A percentile compares a stretch with the other conserved stretches of the same genome.
Evolutionary conservation across 2,329 filamentous ascomycete species (phyloP).

Genomic region (Diplodia sapinea): DNA sequence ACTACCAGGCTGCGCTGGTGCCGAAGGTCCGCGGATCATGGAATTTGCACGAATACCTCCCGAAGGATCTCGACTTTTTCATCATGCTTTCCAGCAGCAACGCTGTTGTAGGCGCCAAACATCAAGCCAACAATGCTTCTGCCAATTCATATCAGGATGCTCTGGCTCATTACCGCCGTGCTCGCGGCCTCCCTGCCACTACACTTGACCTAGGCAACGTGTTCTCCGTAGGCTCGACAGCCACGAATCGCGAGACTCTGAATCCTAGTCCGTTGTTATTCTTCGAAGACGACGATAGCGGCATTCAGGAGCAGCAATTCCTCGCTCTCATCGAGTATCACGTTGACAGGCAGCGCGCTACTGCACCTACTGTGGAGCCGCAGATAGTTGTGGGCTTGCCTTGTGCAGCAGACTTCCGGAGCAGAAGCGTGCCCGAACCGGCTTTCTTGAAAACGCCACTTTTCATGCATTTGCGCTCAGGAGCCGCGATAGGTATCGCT

Average conservation of each 20-base stretch:
- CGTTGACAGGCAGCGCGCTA: slow-evolving; percentile 32
- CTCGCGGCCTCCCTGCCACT: slow-evolving; percentile 32
- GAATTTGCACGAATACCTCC: slow-evolving; percentile 38
- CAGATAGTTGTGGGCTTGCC: slow-evolving; percentile 37
- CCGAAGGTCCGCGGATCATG: slow-evolving; percentile 47
- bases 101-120: slow-evolving; percentile 32
- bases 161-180: slow-evolving; percentile 37
- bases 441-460: slow-evolving; percentile 33
- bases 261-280: slow-evolving; percentile 22
- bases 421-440: slow-evolving; percentile 34
- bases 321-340: slow-evolving; percentile 36
- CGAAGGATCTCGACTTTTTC: slow-evolving; percentile 40
- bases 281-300: slow-evolving; percentile 30
- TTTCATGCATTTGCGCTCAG: slow-evolving; percentile 32
- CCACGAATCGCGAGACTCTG: slow-evolving; percentile 15
- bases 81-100: slow-evolving; percentile 36
- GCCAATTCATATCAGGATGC: slow-evolving; percentile 43
- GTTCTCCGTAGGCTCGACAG: slow-evolving; percentile 36
- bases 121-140: slow-evolving; percentile 39
- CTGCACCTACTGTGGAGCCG: slow-evolving; percentile 20
- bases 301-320: slow-evolving; percentile 36
- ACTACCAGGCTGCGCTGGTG: slow-evolving; percentile 30
- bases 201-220: slow-evolving; percentile 37
- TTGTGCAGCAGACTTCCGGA: slow-evolving; percentile 34
- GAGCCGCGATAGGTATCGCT: slow-evolving; percentile 7